Evolutionary conservation across 176 grass and related monocot genomes (phyloP).

Genomic region (Raddia distichophylla): DNA sequence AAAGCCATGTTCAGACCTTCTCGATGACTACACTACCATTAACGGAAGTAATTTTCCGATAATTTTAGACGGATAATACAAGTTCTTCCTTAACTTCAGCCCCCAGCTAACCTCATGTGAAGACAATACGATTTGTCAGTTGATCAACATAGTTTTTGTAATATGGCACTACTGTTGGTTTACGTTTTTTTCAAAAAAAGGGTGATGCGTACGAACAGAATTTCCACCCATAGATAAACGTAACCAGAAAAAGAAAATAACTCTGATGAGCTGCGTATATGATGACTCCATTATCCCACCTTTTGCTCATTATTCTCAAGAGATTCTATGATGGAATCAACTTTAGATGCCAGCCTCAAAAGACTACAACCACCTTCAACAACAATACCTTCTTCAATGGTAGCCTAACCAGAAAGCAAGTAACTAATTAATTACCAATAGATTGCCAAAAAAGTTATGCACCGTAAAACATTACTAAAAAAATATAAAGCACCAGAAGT

Average conservation of each 20-base stretch:
- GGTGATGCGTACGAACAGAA: conserved; percentile 19
- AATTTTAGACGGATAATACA: conserved; percentile 52
- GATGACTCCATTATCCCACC: conserved; percentile 39
- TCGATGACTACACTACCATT: conserved; percentile 46
- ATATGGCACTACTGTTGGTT: not conserved
- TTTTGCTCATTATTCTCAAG: conserved; percentile 65
- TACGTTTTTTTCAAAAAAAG: too few species aligned
- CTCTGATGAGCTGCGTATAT: not conserved
- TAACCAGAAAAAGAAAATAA: conserved; percentile 16
- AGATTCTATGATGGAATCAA: conserved; percentile 61
- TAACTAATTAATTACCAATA: not conserved
- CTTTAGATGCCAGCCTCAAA: conserved; percentile 65
- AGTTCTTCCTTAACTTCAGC: conserved; percentile 54
- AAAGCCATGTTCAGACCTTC: conserved; percentile 38
- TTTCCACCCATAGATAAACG: conserved; percentile 10
- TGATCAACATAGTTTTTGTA: not conserved
- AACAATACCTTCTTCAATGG: conserved; percentile 53
- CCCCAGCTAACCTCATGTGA: conserved; percentile 35
- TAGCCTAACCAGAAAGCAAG: conserved; percentile 45
- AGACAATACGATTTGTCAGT: not conserved
- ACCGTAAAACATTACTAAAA: conserved; percentile 20
- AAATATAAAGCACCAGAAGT: conserved; percentile 26
- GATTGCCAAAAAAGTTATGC: not conserved
- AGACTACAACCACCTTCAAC: conserved; percentile 61
- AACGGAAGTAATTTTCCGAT: conserved; percentile 48